These are phyloP conservation scores for Populus tomentosa DNA, from an alignment of 441 rosid species.

Conservation along the genomic window DNA sequence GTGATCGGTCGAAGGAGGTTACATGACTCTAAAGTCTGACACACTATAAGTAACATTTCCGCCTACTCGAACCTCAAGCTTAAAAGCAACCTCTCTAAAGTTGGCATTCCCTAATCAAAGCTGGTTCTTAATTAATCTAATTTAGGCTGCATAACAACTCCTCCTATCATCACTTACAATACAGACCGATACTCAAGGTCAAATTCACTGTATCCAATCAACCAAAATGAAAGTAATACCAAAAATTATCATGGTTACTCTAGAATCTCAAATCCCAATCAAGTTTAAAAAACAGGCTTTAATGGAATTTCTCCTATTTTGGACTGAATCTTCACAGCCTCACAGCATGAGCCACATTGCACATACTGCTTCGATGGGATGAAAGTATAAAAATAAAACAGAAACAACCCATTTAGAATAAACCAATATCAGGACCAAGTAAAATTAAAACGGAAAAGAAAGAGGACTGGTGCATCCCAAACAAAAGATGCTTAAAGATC, in stretches of 20 bases:
- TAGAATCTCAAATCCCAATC: neutral
- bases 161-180: neutral
- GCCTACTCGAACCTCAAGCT: neutral
- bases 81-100: neutral
- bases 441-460: neutral
- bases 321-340: neutral
- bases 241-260: neutral
- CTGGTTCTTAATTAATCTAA: neutral
- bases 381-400: neutral
- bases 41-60: neutral
- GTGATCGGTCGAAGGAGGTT: neutral
- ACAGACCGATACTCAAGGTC: neutral
- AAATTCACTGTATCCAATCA: neutral
- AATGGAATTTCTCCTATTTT: neutral
- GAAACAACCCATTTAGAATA: neutral
- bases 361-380: neutral
- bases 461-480: neutral
- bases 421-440: neutral
- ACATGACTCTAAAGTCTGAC: neutral
- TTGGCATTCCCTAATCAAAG: neutral
- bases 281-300: neutral
- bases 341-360: neutral
- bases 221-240: neutral
- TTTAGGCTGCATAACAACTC: neutral
- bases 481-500: neutral